A percentile compares a stretch with the other conserved stretches of the same genome.
phyloP scores from a whole-genome alignment of 208 protist species.

The Leishmania tropica region DNA sequence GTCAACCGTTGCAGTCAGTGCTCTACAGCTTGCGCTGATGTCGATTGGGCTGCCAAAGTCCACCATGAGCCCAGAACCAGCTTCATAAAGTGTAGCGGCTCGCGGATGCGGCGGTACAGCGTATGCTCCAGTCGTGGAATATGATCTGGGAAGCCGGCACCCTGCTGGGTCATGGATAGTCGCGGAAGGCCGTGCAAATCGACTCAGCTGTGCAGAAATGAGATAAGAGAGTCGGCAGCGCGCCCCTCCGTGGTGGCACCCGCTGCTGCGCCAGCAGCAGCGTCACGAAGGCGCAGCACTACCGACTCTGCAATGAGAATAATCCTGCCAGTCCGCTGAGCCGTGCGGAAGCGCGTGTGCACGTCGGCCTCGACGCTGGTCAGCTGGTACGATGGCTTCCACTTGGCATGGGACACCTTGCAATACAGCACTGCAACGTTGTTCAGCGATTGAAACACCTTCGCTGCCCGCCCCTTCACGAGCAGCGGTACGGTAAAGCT shows the following conservation, averaged over 20 bases:
- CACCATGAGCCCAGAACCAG: slow-evolving; percentile 33
- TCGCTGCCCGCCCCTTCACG: slow-evolving; percentile 2
- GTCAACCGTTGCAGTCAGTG: not conserved
- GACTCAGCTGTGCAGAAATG: slow-evolving; percentile 43
- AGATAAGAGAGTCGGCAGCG: slow-evolving; percentile 6
- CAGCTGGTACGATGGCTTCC: slow-evolving; percentile 18
- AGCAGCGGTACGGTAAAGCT: slow-evolving; percentile 45
- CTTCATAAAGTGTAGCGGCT: slow-evolving; percentile 54
- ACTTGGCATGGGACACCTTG: slow-evolving; percentile 31
- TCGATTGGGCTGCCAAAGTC: slow-evolving; percentile 47
- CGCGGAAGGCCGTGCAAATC: slow-evolving; percentile 33
- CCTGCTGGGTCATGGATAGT: slow-evolving; percentile 20
- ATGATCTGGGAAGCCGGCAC: slow-evolving; percentile 34
- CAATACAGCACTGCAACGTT: slow-evolving; percentile 47
- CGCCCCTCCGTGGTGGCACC: not conserved
- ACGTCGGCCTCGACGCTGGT: slow-evolving; percentile 32
- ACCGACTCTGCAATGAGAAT: slow-evolving; percentile 33
- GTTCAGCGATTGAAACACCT: slow-evolving; percentile 22
- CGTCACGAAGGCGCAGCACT: slow-evolving; percentile 28
- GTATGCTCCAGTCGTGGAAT: slow-evolving; percentile 45
- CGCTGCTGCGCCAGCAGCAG: not conserved
- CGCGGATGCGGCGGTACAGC: slow-evolving; percentile 32
- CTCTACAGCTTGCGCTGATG: slow-evolving; percentile 26
- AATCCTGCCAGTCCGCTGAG: slow-evolving; percentile 2
- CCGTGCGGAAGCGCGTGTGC: slow-evolving; percentile 17